Percentiles rank a stretch among this genome's conserved stretches.
Conservation (phyloP, 2,329 filamentous ascomycete species). For the Dactylellina leptospora region DNA sequence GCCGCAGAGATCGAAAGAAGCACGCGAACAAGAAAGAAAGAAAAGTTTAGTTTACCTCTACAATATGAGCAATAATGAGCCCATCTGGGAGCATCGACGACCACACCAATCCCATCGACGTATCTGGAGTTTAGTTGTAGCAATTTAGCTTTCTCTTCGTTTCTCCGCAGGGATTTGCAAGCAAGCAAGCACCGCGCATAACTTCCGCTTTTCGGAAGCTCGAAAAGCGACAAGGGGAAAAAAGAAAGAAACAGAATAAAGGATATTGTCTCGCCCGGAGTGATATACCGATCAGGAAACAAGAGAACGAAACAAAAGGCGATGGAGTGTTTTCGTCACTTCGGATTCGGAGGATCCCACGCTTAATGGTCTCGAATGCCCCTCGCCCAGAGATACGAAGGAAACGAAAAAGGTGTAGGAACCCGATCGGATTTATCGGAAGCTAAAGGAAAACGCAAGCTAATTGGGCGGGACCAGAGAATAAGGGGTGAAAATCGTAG, state of each 20-base stretch:
- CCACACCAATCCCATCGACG: slow-evolving; percentile 38
- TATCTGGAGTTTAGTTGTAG: slow-evolving; percentile 46
- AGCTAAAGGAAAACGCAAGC: too few relatives aligned
- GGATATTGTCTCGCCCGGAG: too few relatives aligned
- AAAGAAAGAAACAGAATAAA: neutral
- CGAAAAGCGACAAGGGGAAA: neutral
- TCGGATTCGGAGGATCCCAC: slow-evolving; percentile 33
- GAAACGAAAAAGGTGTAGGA: slow-evolving; percentile 3
- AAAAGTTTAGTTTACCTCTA: slow-evolving; percentile 31
- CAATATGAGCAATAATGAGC: slow-evolving; percentile 51
- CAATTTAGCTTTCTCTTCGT: slow-evolving; percentile 46
- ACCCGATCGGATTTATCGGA: slow-evolving; percentile 30
- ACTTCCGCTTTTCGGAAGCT: slow-evolving; percentile 21
- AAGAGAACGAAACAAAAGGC: neutral
- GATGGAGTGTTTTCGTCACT: slow-evolving; percentile 36
- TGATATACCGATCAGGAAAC: too few relatives aligned
- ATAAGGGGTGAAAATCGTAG: slow-evolving; percentile 5
- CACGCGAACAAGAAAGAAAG: too few relatives aligned
- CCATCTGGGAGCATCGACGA: slow-evolving; percentile 51
- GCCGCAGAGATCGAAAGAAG: too few relatives aligned
- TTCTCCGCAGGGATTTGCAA: slow-evolving; percentile 9
- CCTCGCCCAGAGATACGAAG: neutral
- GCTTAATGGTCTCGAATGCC: neutral
- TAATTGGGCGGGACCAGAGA: too few relatives aligned
- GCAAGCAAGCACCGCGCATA: slow-evolving; percentile 8